Evolutionary conservation across 768 basidiomycete genomes (phyloP), one percentile per base, ranked within the genome.

Genomic region (Calocera viscosa): DNA sequence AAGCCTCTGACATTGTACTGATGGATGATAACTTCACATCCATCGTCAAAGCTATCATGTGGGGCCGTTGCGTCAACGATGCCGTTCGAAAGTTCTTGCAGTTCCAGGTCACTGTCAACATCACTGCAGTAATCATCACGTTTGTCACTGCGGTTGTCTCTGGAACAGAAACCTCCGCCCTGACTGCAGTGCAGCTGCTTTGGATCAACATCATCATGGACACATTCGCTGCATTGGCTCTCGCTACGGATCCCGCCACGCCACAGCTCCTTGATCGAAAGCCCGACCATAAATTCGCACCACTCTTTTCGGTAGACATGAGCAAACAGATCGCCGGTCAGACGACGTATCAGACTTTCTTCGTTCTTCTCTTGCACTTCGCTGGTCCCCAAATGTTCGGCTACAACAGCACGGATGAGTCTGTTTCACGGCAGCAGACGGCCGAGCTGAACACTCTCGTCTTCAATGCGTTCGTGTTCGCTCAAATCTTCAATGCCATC

Each of bases 151-250:
- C 94, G 39, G 86, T 97, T 65, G 84, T 90, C 0, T 94, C 93
- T 19, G 69, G 73, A 5, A 73, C 83, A 65, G 94, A 96, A 74
- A 72, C 79, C 11, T 92, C 94, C 0, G 94, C 92, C n/a, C 80
- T 99, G 32, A 88, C 90, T 26, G 95, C 96, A 34, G 96, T 99
- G 0, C 96, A 99, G 74, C 78, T 99, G 3, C 84, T 99, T 24
- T 99, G 96, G 94, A 92, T 97, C 77, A 97, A 97, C 80, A 88
- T 98, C 69, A 95, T 95, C 76, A 95, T 95, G 94, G 94, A 96
- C 74, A 95, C 93, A 1, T 97, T 99, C 74, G 96, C 96, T 66
- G 96, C 96, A 28, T 86, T 98, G 64, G 96, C 96, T 14, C 84
- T 99, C 64, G 95, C 96, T 19, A 98, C 96, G 28, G 96, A 98